Conservation (phyloP, 768 basidiomycete species). For the Ramaria sp. region DNA sequence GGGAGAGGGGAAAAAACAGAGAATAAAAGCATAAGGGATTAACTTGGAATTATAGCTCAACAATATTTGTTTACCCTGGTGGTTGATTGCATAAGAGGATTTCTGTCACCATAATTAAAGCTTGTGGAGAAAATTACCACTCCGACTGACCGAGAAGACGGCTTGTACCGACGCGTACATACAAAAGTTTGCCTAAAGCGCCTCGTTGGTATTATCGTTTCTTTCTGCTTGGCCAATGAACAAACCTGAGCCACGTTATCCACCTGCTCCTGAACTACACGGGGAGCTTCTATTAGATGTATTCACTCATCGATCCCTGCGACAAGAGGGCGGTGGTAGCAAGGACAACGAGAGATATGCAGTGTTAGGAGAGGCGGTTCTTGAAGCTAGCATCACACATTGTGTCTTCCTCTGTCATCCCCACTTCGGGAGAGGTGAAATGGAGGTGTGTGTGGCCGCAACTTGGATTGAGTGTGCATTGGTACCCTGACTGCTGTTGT, state of each 20-base stretch:
- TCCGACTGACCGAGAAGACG: no score
- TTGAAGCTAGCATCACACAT: conserved; percentile 41
- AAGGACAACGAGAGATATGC: conserved; percentile 49
- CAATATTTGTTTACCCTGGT: no score
- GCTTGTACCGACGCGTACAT: no score
- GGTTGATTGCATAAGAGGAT: no score
- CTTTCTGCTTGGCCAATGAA: no score
- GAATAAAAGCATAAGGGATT: no score
- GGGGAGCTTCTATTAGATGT: conserved; percentile 47
- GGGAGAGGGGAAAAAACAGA: no score
- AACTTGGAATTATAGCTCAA: no score
- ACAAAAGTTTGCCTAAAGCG: no score
- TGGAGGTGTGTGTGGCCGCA: conserved; percentile 33
- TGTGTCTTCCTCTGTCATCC: conserved; percentile 39
- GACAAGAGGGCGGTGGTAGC: conserved; percentile 23
- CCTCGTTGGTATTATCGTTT: no score
- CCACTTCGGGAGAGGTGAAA: conserved; percentile 27
- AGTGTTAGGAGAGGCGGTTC: conserved; percentile 40
- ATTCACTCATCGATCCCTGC: conserved; percentile 42
- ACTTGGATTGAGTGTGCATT: neutral
- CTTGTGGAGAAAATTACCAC: no score
- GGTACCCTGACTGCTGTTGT: neutral
- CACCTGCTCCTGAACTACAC: neutral
- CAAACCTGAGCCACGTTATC: neutral
- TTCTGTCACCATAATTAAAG: no score